A percentile compares a stretch with the other conserved stretches of the same genome.
Conservation (phyloP, 345 rosid genomes). For the Leavenworthia alabamica region DNA sequence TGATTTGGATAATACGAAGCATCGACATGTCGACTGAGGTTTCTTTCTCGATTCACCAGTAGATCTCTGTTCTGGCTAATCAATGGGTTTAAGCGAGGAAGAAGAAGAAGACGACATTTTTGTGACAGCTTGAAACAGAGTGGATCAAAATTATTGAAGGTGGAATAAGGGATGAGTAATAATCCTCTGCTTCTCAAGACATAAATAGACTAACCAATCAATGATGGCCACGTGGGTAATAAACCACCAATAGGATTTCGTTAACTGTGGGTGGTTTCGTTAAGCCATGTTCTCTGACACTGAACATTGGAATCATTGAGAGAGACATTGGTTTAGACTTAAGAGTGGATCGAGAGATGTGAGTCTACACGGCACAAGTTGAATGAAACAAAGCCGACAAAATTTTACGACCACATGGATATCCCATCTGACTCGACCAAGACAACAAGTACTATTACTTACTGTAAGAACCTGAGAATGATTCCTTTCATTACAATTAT, state of each 20-base stretch:
- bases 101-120: slow-evolving; percentile 26
- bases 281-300: neutral
- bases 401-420: slow-evolving; percentile 47
- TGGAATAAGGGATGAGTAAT: neutral
- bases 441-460: slow-evolving; percentile 29
- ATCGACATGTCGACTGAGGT: neutral
- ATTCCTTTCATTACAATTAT: too few species aligned
- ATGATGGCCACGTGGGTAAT: neutral
- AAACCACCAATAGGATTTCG: neutral
- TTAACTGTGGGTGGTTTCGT: neutral
- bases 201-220: slow-evolving; percentile 3
- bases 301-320: slow-evolving; percentile 15
- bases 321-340: neutral
- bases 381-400: slow-evolving; percentile 59
- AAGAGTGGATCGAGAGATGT: neutral
- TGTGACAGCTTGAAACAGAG: slow-evolving; percentile 63
- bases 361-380: too few species aligned
- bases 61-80: neutral
- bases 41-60: neutral
- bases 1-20: slow-evolving; percentile 20
- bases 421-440: slow-evolving; percentile 29
- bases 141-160: slow-evolving; percentile 53
- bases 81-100: slow-evolving; percentile 36
- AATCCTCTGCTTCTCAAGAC: neutral
- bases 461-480: slow-evolving; percentile 7